Base-by-base conservation (phyloP, 306 rosid species). In the Quercus mongolica region DNA sequence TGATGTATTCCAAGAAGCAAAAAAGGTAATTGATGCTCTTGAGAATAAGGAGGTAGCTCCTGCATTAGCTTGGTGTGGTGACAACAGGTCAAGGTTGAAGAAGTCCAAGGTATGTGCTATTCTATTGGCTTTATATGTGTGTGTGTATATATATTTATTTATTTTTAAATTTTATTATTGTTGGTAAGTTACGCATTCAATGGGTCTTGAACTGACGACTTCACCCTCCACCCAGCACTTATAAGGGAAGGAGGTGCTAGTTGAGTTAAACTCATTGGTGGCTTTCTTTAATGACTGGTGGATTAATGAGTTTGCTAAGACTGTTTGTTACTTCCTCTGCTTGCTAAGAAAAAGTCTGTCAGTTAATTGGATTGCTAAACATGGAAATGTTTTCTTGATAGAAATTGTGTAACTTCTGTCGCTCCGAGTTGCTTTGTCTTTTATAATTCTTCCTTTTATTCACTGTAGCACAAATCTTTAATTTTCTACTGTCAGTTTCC, bases 1-100 rank as follows among this genome's bases (percentile, higher is more conserved):
- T 63, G 98, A 91, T 83, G 94, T 90, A 65, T 95, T 93, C 82
- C 93, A 89, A 88, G 99, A 95, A 86, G 99, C 96, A 51, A 93
- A 86, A 84, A 87, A 79, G 87, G 97, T 93, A 79, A 88, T 85
- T 26, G 96, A 91, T 74, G 96, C 97, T 83, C 90, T 95, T 86
- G 91, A 91, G 81, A 93, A 84, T 76, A 89, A 88, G 90, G 94
- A 93, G 80, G 94, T 91, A 75, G 87, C 94, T 38, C 97, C 97
- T 80, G 98, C 94, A 79, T 84, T 95, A 69, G 87, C 96, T n/a
- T 95, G 99, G 99, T 95, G 98, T 77, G 87, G 93, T 1, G 99
- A 95, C 46, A 95, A 95, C 88, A 95, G 90, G 90, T 90, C 97
- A 78, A 90, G 98, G 83, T 86, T 93, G 87, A 95, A 93, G 91